phyloP scores from a whole-genome alignment of 2,329 filamentous ascomycete genomes.

The Xylaria sp. region DNA sequence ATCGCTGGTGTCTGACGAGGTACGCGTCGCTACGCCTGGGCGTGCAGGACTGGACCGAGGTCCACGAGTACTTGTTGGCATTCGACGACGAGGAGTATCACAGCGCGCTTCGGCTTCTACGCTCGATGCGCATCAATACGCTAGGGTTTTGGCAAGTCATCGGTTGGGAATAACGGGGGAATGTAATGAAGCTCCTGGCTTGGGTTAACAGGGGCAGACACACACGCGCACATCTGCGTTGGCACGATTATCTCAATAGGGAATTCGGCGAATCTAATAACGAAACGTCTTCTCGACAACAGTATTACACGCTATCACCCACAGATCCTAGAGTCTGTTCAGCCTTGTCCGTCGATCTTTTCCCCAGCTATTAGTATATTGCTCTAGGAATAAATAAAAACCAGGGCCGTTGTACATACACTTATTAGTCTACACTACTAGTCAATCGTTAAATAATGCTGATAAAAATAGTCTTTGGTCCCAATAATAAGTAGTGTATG shows the following conservation, averaged over 20 bases:
- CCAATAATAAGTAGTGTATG: not conserved
- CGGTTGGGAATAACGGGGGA: constrained; percentile 17
- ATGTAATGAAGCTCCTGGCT: not conserved
- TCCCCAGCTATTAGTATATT: not conserved
- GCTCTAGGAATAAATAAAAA: not conserved
- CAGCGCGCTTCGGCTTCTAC: constrained; percentile 19
- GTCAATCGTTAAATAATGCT: constrained; percentile 6
- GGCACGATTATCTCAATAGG: not conserved
- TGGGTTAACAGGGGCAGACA: not conserved
- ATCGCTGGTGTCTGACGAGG: constrained; percentile 28
- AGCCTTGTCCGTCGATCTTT: constrained; percentile 26
- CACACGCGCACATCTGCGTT: not conserved
- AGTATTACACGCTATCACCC: not conserved
- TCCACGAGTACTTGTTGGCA: constrained; percentile 25
- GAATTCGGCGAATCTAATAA: not conserved
- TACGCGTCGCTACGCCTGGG: constrained; percentile 22
- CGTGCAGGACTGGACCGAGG: constrained; percentile 30
- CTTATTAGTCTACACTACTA: not conserved
- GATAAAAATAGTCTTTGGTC: constrained; percentile 29
- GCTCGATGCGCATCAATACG: constrained; percentile 31
- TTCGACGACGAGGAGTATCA: constrained; percentile 30
- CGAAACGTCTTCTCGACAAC: not conserved
- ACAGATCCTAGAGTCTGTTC: not conserved
- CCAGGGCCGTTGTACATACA: not conserved
- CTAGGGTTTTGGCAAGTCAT: constrained; percentile 32